phyloP scores from a whole-genome alignment of 108 stramenopile species.

The Conticribra weissflogii region DNA sequence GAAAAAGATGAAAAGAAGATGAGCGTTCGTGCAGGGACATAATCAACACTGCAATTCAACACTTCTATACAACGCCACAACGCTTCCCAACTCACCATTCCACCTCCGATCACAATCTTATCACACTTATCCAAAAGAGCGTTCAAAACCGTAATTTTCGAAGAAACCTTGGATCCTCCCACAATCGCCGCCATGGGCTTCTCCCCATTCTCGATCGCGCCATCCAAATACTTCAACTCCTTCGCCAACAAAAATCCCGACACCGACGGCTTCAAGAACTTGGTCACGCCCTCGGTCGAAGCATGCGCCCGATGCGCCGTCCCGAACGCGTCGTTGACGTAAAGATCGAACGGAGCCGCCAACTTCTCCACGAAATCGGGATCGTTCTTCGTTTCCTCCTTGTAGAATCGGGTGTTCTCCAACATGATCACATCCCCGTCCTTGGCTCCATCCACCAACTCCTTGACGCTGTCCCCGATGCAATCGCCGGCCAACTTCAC shows the following conservation, averaged over 20 bases:
- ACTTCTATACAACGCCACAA: too few relatives aligned
- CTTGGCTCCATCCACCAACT: constrained; percentile 71
- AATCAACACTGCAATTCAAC: too few relatives aligned
- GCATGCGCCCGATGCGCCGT: constrained; percentile 99
- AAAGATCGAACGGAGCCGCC: constrained; percentile 89
- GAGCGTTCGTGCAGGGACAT: too few relatives aligned
- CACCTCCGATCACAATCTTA: constrained; percentile 98
- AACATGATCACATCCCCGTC: constrained; percentile 97
- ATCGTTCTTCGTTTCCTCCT: constrained; percentile 95
- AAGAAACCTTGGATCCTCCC: constrained; percentile 99
- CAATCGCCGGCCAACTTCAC: constrained; percentile 96
- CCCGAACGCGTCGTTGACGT: constrained; percentile 99
- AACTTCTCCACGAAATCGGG: constrained; percentile 90
- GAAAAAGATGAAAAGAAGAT: constrained; percentile 25
- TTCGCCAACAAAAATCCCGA: constrained; percentile 96
- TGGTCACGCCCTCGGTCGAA: constrained; percentile 98
- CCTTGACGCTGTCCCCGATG: constrained; percentile 93
- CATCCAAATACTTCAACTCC: constrained; percentile 99
- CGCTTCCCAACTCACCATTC: too few relatives aligned
- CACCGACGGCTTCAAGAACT: constrained; percentile 87
- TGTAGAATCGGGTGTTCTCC: constrained; percentile 99
- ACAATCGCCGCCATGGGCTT: constrained; percentile 99
- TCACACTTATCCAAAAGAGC: constrained; percentile 99
- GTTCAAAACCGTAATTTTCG: constrained; percentile 99
- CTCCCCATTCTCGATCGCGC: constrained; percentile 92